Evolutionary conservation across 257 asterid species (phyloP).

Genomic region (Fraxinus americana): DNA sequence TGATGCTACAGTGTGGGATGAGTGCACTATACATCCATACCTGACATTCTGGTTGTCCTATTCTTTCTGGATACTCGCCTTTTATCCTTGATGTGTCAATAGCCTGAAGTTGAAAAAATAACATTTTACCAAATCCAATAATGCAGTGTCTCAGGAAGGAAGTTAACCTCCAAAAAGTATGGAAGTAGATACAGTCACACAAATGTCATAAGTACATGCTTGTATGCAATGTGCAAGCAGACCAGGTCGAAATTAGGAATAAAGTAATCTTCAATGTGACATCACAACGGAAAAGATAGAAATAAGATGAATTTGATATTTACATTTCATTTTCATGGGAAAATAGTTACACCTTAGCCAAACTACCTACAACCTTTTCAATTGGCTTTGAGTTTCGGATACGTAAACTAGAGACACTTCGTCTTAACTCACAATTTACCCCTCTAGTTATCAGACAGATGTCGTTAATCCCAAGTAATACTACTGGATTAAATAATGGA

Average conservation of each 20-base stretch:
- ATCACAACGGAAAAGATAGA: not conserved
- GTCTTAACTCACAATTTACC: not conserved
- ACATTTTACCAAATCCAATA: slow-evolving; percentile 14
- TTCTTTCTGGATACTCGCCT: slow-evolving; percentile 94
- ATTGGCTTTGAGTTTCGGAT: not conserved
- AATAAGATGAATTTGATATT: not conserved
- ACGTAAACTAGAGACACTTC: not conserved
- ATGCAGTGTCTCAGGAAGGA: not conserved
- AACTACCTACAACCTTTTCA: not conserved
- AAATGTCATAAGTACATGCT: not conserved
- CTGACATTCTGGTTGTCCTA: slow-evolving; percentile 94
- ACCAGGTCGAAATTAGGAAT: not conserved
- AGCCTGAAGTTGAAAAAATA: slow-evolving; percentile 51
- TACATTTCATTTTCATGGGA: not conserved
- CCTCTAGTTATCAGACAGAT: not conserved
- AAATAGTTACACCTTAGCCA: not conserved
- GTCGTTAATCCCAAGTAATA: not conserved
- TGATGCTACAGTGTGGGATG: not conserved
- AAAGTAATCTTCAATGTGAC: not conserved
- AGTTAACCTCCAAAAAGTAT: not conserved
- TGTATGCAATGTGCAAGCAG: not conserved
- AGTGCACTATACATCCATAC: slow-evolving; percentile 35
- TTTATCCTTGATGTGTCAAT: slow-evolving; percentile 85
- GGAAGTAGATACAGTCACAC: not conserved
- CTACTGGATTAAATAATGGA: not conserved